These are phyloP conservation scores for Solanum medicagineum DNA, from an alignment of 257 asterid species.

Conservation along the genomic window DNA sequence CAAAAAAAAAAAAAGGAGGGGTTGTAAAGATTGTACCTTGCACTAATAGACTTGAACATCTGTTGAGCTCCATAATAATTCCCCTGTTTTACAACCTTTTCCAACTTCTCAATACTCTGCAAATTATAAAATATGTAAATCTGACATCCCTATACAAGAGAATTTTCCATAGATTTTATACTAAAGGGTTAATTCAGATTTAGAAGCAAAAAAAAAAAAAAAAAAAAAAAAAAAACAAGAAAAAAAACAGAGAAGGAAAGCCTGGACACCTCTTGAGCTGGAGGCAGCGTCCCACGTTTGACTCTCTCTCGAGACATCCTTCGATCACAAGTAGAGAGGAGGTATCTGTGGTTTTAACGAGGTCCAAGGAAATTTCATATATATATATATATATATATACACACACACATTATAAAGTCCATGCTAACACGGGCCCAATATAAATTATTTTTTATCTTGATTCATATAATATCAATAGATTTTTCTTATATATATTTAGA, in stretches of 20 bases:
- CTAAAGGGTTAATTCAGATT: neutral
- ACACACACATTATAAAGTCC: too few species aligned
- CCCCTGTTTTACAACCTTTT: constrained; percentile 66
- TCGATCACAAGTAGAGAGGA: neutral
- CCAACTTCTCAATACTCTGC: constrained; percentile 74
- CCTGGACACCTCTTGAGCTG: constrained; percentile 50
- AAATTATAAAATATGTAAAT: neutral
- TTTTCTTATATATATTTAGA: too few species aligned
- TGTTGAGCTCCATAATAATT: constrained; percentile 96
- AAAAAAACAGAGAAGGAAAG: neutral
- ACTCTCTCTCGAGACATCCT: constrained; percentile 66
- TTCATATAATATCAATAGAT: too few species aligned
- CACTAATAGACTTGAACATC: constrained; percentile 83
- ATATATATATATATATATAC: too few species aligned
- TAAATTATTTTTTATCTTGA: too few species aligned
- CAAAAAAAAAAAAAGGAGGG: neutral
- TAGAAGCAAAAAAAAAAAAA: neutral
- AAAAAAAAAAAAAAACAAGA: neutral
- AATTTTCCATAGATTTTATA: neutral
- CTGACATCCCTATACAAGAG: neutral
- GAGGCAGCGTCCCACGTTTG: constrained; percentile 51
- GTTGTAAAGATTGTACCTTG: constrained; percentile 33
- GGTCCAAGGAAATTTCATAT: too few species aligned
- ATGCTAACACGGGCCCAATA: too few species aligned
- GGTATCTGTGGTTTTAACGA: neutral